phyloP scores from a whole-genome alignment of 305 asterid species.

The Nicotiana rustica region DNA sequence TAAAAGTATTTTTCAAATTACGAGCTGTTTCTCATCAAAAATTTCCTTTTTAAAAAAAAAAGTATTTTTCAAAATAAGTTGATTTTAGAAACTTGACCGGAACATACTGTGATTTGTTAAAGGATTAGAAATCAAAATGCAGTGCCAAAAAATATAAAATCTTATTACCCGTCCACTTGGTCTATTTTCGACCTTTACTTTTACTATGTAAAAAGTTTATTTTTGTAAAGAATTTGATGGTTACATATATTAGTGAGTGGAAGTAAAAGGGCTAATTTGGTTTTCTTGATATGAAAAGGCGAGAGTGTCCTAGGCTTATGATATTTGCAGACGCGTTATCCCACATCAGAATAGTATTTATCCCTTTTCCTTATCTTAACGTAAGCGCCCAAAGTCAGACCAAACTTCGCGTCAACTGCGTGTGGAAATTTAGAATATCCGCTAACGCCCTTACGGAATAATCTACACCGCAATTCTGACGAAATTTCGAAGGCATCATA shows the following conservation, averaged over 20 bases:
- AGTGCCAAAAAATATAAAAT: neutral
- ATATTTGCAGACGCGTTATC: neutral
- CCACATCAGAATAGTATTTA: neutral
- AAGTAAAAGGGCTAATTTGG: neutral
- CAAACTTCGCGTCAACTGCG: constrained; percentile 26
- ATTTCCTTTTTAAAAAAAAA: no score
- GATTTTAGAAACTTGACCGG: no score
- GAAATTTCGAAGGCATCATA: constrained; percentile 20
- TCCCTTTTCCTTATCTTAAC: neutral
- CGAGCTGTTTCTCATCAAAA: no score
- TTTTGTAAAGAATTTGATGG: neutral
- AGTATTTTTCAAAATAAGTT: no score
- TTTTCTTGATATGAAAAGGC: neutral
- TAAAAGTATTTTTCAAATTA: no score
- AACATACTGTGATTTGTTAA: neutral
- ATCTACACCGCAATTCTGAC: neutral
- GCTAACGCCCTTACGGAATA: constrained; percentile 6
- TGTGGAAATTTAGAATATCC: constrained; percentile 14
- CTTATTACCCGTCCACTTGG: neutral
- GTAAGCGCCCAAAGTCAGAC: neutral
- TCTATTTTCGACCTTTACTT: neutral
- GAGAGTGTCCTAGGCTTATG: neutral
- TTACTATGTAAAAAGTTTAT: no score
- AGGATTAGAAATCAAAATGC: neutral
- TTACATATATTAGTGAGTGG: neutral